Percentiles rank a stretch among this genome's conserved stretches.
phyloP scores from a whole-genome alignment of 257 asterid genomes.

The Nicotiana paniculata region DNA sequence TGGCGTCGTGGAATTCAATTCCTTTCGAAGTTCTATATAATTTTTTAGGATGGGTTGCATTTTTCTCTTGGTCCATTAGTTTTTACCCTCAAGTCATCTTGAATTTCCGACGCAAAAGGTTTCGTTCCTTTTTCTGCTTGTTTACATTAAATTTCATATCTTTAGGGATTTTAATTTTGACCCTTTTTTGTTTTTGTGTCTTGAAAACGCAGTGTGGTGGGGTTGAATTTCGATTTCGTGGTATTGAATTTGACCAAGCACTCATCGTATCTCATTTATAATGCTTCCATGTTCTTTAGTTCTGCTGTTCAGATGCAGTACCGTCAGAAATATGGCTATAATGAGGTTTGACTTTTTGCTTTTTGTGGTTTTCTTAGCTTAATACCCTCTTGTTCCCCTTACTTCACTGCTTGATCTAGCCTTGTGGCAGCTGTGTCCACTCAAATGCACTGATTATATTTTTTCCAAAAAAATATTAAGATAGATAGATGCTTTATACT shows the following conservation, averaged over 20 bases:
- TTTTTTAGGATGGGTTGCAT: conserved; percentile 81
- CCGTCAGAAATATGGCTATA: conserved; percentile 53
- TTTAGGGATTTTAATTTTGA: not conserved
- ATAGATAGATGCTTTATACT: not conserved
- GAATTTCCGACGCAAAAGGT: conserved; percentile 88
- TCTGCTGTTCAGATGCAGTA: conserved; percentile 70
- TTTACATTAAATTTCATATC: not conserved
- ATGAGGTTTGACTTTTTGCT: conserved; percentile 39
- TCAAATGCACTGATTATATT: not conserved
- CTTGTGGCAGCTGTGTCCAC: not conserved
- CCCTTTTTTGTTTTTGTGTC: not conserved
- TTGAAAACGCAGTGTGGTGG: conserved; percentile 63
- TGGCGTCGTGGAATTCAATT: conserved; percentile 77
- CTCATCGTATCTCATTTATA: conserved; percentile 84
- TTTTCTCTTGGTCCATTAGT: conserved; percentile 82
- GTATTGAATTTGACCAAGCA: conserved; percentile 82
- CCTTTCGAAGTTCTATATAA: conserved; percentile 55
- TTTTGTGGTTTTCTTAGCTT: not conserved
- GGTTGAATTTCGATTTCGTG: conserved; percentile 85
- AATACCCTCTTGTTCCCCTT: not conserved
- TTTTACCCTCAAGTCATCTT: conserved; percentile 82
- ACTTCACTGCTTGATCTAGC: not conserved
- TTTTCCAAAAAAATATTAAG: not conserved
- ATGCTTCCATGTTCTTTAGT: conserved; percentile 85
- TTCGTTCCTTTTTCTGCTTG: not conserved